These are phyloP conservation scores for Vanrija pseudolonga DNA, from an alignment of 1,284 basidiomycete genomes.

Conservation along the genomic window DNA sequence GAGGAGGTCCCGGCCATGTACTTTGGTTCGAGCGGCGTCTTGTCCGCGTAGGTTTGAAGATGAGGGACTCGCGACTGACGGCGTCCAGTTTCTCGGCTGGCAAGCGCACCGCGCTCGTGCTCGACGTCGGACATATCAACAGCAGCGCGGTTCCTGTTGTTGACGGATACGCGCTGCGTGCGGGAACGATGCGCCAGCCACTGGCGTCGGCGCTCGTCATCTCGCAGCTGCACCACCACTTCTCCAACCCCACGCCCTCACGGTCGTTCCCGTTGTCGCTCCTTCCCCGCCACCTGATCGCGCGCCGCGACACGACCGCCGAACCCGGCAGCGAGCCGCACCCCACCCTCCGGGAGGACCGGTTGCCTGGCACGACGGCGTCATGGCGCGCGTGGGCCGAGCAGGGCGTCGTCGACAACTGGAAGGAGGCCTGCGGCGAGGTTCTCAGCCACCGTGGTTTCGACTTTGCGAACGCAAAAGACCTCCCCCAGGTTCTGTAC, in stretches of 20 bases:
- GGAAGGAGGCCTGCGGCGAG: slow-evolving; percentile 83
- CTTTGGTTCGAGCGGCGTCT: slow-evolving; percentile 90
- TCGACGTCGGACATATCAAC: slow-evolving; percentile 86
- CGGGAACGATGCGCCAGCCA: slow-evolving; percentile 55
- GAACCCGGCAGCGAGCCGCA: slow-evolving; percentile 65
- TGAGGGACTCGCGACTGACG: slow-evolving; percentile 37
- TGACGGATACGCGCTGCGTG: slow-evolving; percentile 94
- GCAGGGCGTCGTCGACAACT: slow-evolving; percentile 80
- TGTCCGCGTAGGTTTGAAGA: slow-evolving; percentile 66
- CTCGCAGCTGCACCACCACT: slow-evolving; percentile 46
- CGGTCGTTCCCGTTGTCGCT: slow-evolving; percentile 42
- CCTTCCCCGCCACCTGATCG: slow-evolving; percentile 78
- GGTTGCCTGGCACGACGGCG: slow-evolving; percentile 66
- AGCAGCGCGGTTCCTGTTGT: slow-evolving; percentile 92
- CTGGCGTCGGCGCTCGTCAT: slow-evolving; percentile 43
- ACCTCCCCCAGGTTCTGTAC: slow-evolving; percentile 54
- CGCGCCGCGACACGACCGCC: slow-evolving; percentile 60
- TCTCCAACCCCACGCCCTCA: slow-evolving; percentile 24
- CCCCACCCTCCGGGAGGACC: slow-evolving; percentile 69
- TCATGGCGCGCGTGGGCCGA: slow-evolving; percentile 83
- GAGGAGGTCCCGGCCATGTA: slow-evolving; percentile 94
- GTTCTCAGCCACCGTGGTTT: slow-evolving; percentile 52
- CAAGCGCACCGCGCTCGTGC: slow-evolving; percentile 89
- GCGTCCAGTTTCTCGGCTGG: slow-evolving; percentile 88
- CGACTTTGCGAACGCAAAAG: slow-evolving; percentile 34